These are phyloP conservation scores for Boletus bicolor DNA, from an alignment of 768 basidiomycete species.

Conservation along the genomic window DNA sequence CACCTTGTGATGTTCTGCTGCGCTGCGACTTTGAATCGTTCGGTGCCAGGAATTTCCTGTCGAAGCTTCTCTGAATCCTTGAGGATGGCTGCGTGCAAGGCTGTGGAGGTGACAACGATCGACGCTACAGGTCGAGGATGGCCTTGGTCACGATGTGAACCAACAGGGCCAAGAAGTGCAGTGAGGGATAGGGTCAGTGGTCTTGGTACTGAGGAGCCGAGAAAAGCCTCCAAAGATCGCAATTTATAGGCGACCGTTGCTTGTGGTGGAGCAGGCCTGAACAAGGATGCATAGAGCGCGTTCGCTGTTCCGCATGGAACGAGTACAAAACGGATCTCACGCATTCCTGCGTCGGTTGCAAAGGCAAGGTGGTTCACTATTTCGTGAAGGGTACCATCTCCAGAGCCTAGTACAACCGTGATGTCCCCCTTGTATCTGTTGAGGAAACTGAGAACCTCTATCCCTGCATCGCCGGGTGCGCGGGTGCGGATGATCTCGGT, in stretches of 20 bases:
- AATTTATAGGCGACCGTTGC: conserved; percentile 43
- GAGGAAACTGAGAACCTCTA: conserved; percentile 41
- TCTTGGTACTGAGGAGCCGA: conserved; percentile 35
- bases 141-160: conserved; percentile 11
- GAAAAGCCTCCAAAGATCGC: conserved; percentile 52
- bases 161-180: conserved; percentile 37
- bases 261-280: conserved; percentile 43
- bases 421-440: conserved; percentile 29
- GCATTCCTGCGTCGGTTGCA: conserved; percentile 19
- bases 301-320: conserved; percentile 91
- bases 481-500: conserved; percentile 47
- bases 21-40: conserved; percentile 87
- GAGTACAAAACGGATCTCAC: conserved; percentile 43
- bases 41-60: conserved; percentile 64
- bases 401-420: conserved; percentile 67
- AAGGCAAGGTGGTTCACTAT: conserved; percentile 60
- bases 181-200: conserved; percentile 57
- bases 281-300: conserved; percentile 79
- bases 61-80: conserved; percentile 78
- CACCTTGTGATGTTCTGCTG: conserved; percentile 68
- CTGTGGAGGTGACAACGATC: conserved; percentile 83
- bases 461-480: conserved; percentile 52
- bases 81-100: conserved; percentile 82
- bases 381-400: conserved; percentile 93
- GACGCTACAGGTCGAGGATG: conserved; percentile 42